Evolutionary conservation across 306 rosid genomes (phyloP), one percentile per base, ranked within the genome.

Genomic region (Rosa rugosa): DNA sequence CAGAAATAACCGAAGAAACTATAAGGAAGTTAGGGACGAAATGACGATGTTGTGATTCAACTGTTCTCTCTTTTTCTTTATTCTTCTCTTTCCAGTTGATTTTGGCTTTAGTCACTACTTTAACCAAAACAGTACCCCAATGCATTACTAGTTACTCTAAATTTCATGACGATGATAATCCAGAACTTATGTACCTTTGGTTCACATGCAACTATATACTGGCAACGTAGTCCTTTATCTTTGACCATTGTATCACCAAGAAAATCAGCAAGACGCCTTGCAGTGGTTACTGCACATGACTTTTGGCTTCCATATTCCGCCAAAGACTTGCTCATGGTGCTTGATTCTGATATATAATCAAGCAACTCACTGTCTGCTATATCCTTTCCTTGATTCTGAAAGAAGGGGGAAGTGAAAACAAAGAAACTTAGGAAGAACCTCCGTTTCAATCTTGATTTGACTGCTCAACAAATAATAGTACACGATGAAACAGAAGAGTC

Each of bases 241-340:
- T 90, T 94, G 86, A 94, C 97, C 97, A 92, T 94, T 73, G 97
- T 51, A 83, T 87, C 91, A 75, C 99, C 99, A 79, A 92, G 99
- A 86, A 94, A 94, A 86, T 92, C 89, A 81, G 99, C 95, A 80
- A 94, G 98, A 50, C 97, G 99, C 82, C 75, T 90, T 69, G 99
- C 99, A 72, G 99, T 94, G 78, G 99, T 94, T 77, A 92, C 96
- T 27, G 98, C 97, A 79, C 99, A 92, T 79, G 97, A 91, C 87
- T 89, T 94, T 84, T 92, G 97, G 75, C 54, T 88, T 67, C 97
- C 99, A 79, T 94, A 92, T 75, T 94, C 99, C 72, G 82, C 97
- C 86, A 94, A 90, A 77, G 99, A 94, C 88, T 94, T 94, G 95
- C 99, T 94, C 99, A 94, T 94, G 82, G 99, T 94, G 88, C 99